Evolutionary conservation across 1,284 basidiomycete genomes (phyloP), one percentile per base, ranked within the genome.

Genomic region (Rhodotorula sp.): DNA sequence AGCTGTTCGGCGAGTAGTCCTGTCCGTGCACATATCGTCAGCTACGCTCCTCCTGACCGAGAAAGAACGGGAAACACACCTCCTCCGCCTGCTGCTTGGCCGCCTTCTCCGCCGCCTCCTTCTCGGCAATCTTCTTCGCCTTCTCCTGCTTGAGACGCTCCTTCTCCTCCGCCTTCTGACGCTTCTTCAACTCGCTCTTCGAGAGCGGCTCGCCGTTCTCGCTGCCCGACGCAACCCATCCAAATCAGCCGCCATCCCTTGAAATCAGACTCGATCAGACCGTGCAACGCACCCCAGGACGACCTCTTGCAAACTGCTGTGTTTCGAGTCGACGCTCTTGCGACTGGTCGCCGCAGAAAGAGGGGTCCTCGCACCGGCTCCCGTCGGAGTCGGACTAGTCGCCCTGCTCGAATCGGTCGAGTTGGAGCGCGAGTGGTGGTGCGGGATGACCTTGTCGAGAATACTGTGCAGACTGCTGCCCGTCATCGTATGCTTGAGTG

Each of bases 81-180:
- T 88, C 85, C 76, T 91, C 89, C 55, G 86, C 85, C 31, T 88
- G 90, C 71, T 88, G 88, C 72, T 88, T 85, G 76, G 88, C 86
- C 66, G 86, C 86, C 68, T 88, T 89, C 63, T 90, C 86, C 74
- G 92, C 91, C 64, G 88, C 86, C 70, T 87, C 88, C 77, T 88
- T 90, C 22, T 90, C 91, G 10, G 86, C 87, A 74, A 88, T 88
- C 79, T 92, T 91, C 47, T 89, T 90, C 9, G 89, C 91, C 81
- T 93, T 94, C 81, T 89, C 90, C 31, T 89, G 90, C 79, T 80
- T 80, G 61, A 76, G 68, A 59, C 77, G 76, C 69, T 81, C 81
- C 77, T 99, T 98, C 81, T 96, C 93, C 26, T 89, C 90, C 71
- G 91, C 89, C 81, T 95, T 96, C 40, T 90, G 91, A 46, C 88